phyloP scores from a whole-genome alignment of 805 yeast genomes.

The Candida tallmaniae region DNA sequence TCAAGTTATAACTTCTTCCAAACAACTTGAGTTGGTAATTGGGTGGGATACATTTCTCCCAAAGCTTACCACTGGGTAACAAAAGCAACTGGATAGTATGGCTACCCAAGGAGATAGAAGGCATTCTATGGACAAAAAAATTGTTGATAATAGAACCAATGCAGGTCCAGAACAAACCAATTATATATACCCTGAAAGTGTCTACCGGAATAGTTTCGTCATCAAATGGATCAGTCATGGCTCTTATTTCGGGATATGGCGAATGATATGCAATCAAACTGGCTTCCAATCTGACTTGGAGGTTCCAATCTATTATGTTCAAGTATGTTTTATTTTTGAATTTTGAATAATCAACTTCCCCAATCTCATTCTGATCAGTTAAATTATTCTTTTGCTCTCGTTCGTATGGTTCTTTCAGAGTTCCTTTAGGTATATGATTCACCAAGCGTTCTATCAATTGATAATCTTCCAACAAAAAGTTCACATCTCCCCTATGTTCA shows the following conservation, averaged over 20 bases:
- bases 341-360: conserved; percentile 6
- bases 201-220: conserved; percentile 29
- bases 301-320: conserved; percentile 26
- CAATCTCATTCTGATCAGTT: background rate
- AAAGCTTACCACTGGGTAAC: conserved; percentile 36
- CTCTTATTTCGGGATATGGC: conserved; percentile 38
- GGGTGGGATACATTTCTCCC: conserved; percentile 30
- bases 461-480: conserved; percentile 33
- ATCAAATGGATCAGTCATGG: conserved; percentile 37
- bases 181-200: conserved; percentile 36
- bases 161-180: conserved; percentile 37
- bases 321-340: conserved; percentile 19
- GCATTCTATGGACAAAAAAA: conserved; percentile 40
- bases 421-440: background rate
- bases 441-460: conserved; percentile 19
- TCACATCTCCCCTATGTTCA: conserved; percentile 32
- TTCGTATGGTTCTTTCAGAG: no score
- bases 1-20: conserved; percentile 24
- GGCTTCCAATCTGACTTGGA: conserved; percentile 35
- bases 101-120: conserved; percentile 28
- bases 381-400: background rate
- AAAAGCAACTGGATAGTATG: conserved; percentile 38
- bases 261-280: conserved; percentile 35
- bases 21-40: conserved; percentile 19
- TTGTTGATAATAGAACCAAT: conserved; percentile 38